Evolutionary conservation across 1,284 basidiomycete genomes (phyloP).

Genomic region (Tetrapyrgos nigripes): DNA sequence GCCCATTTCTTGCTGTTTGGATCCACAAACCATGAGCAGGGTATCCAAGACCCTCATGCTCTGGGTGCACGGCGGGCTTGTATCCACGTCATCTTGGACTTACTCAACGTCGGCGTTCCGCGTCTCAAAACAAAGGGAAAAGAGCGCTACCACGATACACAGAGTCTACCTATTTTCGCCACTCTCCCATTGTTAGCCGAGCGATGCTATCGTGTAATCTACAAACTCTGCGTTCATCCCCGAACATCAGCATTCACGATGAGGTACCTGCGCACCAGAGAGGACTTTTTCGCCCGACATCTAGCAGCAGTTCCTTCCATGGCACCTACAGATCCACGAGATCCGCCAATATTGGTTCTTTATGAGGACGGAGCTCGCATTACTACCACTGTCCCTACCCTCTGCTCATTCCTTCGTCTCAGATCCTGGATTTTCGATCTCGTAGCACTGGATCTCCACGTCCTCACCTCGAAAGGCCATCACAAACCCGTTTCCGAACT

Average conservation of each 20-base stretch:
- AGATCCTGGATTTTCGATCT: slow-evolving; percentile 89
- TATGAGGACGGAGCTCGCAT: slow-evolving; percentile 79
- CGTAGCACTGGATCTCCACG: slow-evolving; percentile 89
- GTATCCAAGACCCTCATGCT: slow-evolving; percentile 79
- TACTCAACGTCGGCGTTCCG: slow-evolving; percentile 76
- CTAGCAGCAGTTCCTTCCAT: slow-evolving; percentile 76
- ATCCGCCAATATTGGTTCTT: slow-evolving; percentile 69
- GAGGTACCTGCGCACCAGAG: slow-evolving; percentile 87
- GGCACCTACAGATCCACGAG: slow-evolving; percentile 52
- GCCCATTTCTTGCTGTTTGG: slow-evolving; percentile 92
- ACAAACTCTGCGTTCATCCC: slow-evolving; percentile 88
- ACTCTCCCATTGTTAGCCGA: slow-evolving; percentile 85
- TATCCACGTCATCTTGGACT: slow-evolving; percentile 82
- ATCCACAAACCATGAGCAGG: slow-evolving; percentile 53
- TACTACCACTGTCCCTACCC: slow-evolving; percentile 74
- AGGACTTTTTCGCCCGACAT: slow-evolving; percentile 91
- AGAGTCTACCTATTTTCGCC: slow-evolving; percentile 64
- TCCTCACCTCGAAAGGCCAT: slow-evolving; percentile 81
- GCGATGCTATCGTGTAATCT: slow-evolving; percentile 83
- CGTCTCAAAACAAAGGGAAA: slow-evolving; percentile 54
- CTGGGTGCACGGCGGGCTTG: slow-evolving; percentile 75
- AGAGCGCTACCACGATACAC: slow-evolving; percentile 40
- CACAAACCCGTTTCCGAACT: slow-evolving; percentile 74
- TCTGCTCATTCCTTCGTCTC: slow-evolving; percentile 83
- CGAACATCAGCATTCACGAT: slow-evolving; percentile 85